These are phyloP conservation scores for Ceratocystis albifundus DNA, from an alignment of 2,329 filamentous ascomycete species.

Conservation along the genomic window DNA sequence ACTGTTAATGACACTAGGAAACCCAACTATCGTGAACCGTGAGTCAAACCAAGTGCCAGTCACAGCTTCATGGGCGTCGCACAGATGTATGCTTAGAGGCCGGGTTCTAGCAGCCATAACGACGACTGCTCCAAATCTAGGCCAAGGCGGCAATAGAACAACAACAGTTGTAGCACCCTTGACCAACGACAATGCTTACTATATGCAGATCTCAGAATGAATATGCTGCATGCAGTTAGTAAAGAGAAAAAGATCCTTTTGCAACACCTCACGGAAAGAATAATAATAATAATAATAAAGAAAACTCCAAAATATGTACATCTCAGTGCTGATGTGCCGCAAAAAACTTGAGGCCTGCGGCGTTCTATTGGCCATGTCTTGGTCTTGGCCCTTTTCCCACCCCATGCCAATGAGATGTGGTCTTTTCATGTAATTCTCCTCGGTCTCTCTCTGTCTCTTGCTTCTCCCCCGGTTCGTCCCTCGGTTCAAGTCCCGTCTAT, in stretches of 20 bases:
- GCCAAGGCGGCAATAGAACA: too few relatives aligned
- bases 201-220: too few relatives aligned
- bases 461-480: background rate
- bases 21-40: background rate
- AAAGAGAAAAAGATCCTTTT: background rate
- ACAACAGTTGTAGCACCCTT: too few relatives aligned
- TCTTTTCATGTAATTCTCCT: background rate
- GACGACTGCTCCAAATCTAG: too few relatives aligned
- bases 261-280: background rate
- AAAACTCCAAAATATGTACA: constrained; percentile 11
- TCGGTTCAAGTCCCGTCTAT: background rate
- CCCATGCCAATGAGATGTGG: background rate
- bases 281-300: background rate
- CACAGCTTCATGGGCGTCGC: too few relatives aligned
- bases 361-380: background rate
- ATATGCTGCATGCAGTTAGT: too few relatives aligned
- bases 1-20: background rate
- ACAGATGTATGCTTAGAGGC: too few relatives aligned
- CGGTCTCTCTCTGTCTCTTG: background rate
- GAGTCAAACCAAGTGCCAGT: background rate
- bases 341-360: background rate
- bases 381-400: background rate
- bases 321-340: background rate
- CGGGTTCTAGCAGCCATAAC: too few relatives aligned
- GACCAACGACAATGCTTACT: too few relatives aligned